A percentile compares a stretch with the other conserved stretches of the same genome.
Evolutionary conservation across 2,329 filamentous ascomycete species (phyloP).

Genomic region (Lecanosticta acicola): DNA sequence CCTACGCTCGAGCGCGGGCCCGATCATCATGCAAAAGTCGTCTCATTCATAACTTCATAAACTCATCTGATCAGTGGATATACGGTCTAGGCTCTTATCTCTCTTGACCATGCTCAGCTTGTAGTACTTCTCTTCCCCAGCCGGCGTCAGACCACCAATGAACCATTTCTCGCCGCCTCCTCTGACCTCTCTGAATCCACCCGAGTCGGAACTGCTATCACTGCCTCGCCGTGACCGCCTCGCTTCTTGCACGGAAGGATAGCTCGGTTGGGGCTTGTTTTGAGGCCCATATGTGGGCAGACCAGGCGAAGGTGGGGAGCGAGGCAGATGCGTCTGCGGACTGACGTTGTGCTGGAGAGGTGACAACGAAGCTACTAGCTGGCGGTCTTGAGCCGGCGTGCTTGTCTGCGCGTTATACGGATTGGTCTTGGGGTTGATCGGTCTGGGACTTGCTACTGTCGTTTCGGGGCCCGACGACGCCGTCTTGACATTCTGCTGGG

Average conservation of each 20-base stretch:
- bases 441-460: slow-evolving; percentile 37
- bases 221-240: slow-evolving; percentile 54
- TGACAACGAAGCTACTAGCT: slow-evolving; percentile 35
- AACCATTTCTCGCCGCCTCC: slow-evolving; percentile 77
- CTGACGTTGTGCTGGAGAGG: slow-evolving; percentile 35
- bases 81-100: slow-evolving; percentile 65
- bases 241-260: slow-evolving; percentile 30
- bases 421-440: slow-evolving; percentile 45
- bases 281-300: slow-evolving; percentile 31
- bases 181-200: slow-evolving; percentile 69
- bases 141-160: slow-evolving; percentile 68
- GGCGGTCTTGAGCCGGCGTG: slow-evolving; percentile 34
- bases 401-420: slow-evolving; percentile 20
- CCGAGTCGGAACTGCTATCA: slow-evolving; percentile 67
- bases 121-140: slow-evolving; percentile 75
- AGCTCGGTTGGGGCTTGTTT: slow-evolving; percentile 31
- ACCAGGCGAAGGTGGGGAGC: slow-evolving; percentile 32
- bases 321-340: slow-evolving; percentile 33
- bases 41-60: slow-evolving; percentile 46
- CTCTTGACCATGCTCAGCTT: slow-evolving; percentile 70
- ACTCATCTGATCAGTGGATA: slow-evolving; percentile 70
- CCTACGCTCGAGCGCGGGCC: too few relatives aligned
- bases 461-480: slow-evolving; percentile 18
- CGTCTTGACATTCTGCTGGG: slow-evolving; percentile 13
- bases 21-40: slow-evolving; percentile 10